Percentiles rank a stretch among this genome's conserved stretches.
phyloP scores from a whole-genome alignment of 2,329 filamentous ascomycete genomes.

The Aspergillus tamarii region DNA sequence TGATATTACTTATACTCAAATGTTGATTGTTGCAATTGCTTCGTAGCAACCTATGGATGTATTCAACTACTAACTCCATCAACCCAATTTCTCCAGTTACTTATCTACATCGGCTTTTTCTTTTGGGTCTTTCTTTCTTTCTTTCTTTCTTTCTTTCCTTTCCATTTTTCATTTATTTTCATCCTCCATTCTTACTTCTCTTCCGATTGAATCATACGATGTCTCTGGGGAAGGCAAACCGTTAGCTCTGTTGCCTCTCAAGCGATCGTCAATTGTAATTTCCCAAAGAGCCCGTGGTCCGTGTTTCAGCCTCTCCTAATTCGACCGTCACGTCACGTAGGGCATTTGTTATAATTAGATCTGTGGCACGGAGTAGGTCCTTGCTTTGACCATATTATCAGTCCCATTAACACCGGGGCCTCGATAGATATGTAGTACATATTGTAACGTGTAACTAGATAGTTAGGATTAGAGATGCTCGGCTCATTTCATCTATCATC shows the following conservation, averaged over 20 bases:
- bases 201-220: conserved; percentile 15
- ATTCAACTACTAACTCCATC: background rate
- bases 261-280: conserved; percentile 12
- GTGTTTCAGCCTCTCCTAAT: conserved; percentile 19
- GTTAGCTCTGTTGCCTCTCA: conserved; percentile 10
- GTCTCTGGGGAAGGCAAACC: background rate
- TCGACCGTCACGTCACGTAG: background rate
- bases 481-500: background rate
- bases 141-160: background rate
- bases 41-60: background rate
- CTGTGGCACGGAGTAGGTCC: background rate
- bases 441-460: background rate
- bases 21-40: background rate
- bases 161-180: background rate
- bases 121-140: background rate
- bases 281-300: conserved; percentile 23
- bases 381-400: background rate
- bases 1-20: background rate
- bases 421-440: too few species aligned
- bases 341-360: background rate
- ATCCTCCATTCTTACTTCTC: too few species aligned
- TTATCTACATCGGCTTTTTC: background rate
- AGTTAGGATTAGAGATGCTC: too few species aligned
- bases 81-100: background rate
- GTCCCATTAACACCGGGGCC: background rate